A percentile compares a stretch with the other conserved stretches of the same genome.
These are phyloP conservation scores for Boletus subparvulus DNA, from an alignment of 768 basidiomycete genomes.

Conservation along the genomic window DNA sequence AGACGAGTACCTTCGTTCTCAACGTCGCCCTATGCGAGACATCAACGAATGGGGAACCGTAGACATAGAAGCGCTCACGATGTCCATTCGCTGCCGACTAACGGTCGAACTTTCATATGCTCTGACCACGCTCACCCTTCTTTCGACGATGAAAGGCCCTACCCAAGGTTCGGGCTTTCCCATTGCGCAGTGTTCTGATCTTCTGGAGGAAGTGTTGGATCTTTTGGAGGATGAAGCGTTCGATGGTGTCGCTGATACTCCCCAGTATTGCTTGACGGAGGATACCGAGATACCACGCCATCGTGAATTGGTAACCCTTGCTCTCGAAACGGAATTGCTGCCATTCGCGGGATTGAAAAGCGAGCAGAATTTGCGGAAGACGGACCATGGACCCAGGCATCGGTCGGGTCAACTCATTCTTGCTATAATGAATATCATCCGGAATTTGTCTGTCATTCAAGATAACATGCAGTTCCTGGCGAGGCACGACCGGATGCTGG, in stretches of 20 bases:
- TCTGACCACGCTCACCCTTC: conserved; percentile 78
- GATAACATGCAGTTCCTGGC: conserved; percentile 73
- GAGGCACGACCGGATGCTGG: conserved; percentile 60
- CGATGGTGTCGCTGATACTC: conserved; percentile 40
- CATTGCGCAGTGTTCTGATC: conserved; percentile 70
- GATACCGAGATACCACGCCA: conserved; percentile 55
- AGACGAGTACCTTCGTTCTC: conserved; percentile 52
- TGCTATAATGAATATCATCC: conserved; percentile 73
- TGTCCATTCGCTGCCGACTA: conserved; percentile 87
- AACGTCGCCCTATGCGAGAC: conserved; percentile 61
- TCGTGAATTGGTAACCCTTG: conserved; percentile 56
- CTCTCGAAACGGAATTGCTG: conserved; percentile 56
- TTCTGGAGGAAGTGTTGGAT: conserved; percentile 85
- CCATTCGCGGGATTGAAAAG: conserved; percentile 57
- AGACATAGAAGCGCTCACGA: conserved; percentile 90
- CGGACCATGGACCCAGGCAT: conserved; percentile 55
- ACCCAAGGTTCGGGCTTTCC: conserved; percentile 63
- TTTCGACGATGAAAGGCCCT: conserved; percentile 74
- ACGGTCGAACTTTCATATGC: conserved; percentile 86
- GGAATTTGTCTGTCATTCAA: conserved; percentile 74
- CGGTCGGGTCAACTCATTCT: conserved; percentile 65
- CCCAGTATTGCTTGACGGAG: conserved; percentile 28
- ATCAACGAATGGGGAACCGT: conserved; percentile 85
- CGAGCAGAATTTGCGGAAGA: conserved; percentile 50
- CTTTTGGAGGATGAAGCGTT: conserved; percentile 84